Base-by-base conservation (phyloP, 2,329 filamentous ascomycete genomes). In the Fusarium domesticum region DNA sequence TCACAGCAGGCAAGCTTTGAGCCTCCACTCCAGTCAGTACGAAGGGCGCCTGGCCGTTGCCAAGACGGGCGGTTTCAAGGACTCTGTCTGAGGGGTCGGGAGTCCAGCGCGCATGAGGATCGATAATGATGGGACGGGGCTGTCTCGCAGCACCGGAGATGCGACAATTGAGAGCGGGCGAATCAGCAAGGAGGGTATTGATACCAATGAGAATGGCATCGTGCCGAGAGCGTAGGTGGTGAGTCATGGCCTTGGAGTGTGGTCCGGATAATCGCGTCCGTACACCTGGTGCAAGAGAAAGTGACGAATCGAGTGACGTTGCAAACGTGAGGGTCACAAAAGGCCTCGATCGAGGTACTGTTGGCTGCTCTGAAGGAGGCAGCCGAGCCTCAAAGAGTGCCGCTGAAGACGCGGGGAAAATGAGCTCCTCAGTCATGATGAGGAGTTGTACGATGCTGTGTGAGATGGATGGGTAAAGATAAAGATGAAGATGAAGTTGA, bases 191-290 rank as follows among this genome's bases (percentile, higher is more conserved):
- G 6, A 89, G 87, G 1, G 92, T 97, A 3, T 86, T 86, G 5
- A 85, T 88, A 17, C 92, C 92, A 23, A 97, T 75, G 18, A 95
- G 75, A 55, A 96, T 95, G 31, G 88, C 89, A 51, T 87, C 82
- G 68, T 97, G 90, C 14, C 77, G 79, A 11, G 84, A 84, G 58
- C 92, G 87, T 19, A 97, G 78, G 64, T 87, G 89, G 67, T 97
- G 92, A 0, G 92, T 96, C 89, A 97, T 95, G 41, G 87, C 80
- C 67, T 96, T 96, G 30, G 89, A 89, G 51, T 84, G 76, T 0
- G 85, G 80, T 4, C 91, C 91, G 1, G 92, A 97, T 12, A 97
- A 78, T 0, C 79, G 74, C 2, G 92, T 97, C 54, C 86, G 87
- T n/a, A 82, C 75, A 12, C 90, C 90, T 0, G 89, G 89, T 0